Evolutionary conservation across 768 basidiomycete species (phyloP), one percentile per base, ranked within the genome.

Genomic region (Xerocomellus dryophilus): DNA sequence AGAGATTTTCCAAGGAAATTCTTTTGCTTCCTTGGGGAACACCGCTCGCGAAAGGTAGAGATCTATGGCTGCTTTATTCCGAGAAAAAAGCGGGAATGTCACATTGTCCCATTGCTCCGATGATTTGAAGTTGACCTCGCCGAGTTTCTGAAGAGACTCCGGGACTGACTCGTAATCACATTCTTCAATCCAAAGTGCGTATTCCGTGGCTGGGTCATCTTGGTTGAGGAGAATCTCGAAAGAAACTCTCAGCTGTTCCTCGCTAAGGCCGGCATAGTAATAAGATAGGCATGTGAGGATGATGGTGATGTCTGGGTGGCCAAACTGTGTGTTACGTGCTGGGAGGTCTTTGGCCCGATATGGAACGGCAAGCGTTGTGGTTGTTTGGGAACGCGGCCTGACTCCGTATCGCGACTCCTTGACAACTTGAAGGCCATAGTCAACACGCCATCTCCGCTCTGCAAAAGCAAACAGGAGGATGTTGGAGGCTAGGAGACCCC

Each of bases 271-370:
- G 0, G n/a, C 1, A 38, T 73, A 71, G 23, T 73, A 73, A 42
- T 74, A 71, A n/a, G n/a, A n/a, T n/a, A n/a, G n/a, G n/a, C n/a
- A n/a, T n/a, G n/a, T n/a, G n/a, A n/a, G n/a, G n/a, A 57, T 35
- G 44, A 73, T 61, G 14, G 60, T 58, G 17, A 74, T 54, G 18
- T 73, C 73, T 12, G 72, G 72, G 32, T 74, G 74, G 14, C 66
- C 67, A n/a, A 73, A 74, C 34, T 73, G 66, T 0, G 71, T 66
- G 36, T 62, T 54, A 7, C 52, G 34, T 15, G 70, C 57, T 0
- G 72, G 72, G 3, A 62, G 43, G n/a, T 74, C 73, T 50, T 69
- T 73, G 0, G 72, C 72, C 2, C 66, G 66, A 21, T 73, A 73
- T 0, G 73, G 71, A 1, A 74, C 66, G 0, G 71, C 71, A 4